Evolutionary conservation across 441 rosid genomes (phyloP), one percentile per base, ranked within the genome.

Genomic region (Erodium moschatum): DNA sequence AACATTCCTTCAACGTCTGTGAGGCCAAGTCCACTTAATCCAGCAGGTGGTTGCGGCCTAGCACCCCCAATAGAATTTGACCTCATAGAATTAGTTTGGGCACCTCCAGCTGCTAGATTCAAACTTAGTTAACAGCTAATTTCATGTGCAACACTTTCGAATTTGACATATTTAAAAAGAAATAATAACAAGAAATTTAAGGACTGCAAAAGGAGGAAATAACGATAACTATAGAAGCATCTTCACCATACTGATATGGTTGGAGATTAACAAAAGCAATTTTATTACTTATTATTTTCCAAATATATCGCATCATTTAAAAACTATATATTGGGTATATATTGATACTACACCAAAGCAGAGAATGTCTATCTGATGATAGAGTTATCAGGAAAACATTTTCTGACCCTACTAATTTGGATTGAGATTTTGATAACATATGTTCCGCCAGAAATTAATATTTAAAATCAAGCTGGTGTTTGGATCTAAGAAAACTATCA

Each of bases 11-110:
- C 80, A 78, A 76, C 68, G 67, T 78, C 85, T 40, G 84, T 74
- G 56, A 69, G 65, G 48, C 85, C 88, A 27, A 81, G 78, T 58
- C 82, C 85, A 65, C 83, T 83, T 40, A 82, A 69, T n/a, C 87
- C 87, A 67, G 80, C 83, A 81, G 83, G 71, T 77, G 81, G 78
- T 61, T 84, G 75, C 62, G 80, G 68, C 70, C 83, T 76, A 1
- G 72, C 64, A 69, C 77, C 83, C 56, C 78, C 82, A 19, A 73
- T 76, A 54, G 83, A 64, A 78, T 24, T 78, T 67, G 84, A 68
- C 65, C 80, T 81, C 29, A 78, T 60, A 33, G 87, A 60, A 67
- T 81, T 81, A 71, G 85, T 75, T 69, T 81, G 85, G 40, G 83
- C 63, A 66, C 82, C 84, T 73, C 81, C 90, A 83, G 77, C 60